A percentile compares a stretch with the other conserved stretches of the same genome.
phyloP scores from a whole-genome alignment of 2,329 filamentous ascomycete genomes.

The Penicillium occitanis region DNA sequence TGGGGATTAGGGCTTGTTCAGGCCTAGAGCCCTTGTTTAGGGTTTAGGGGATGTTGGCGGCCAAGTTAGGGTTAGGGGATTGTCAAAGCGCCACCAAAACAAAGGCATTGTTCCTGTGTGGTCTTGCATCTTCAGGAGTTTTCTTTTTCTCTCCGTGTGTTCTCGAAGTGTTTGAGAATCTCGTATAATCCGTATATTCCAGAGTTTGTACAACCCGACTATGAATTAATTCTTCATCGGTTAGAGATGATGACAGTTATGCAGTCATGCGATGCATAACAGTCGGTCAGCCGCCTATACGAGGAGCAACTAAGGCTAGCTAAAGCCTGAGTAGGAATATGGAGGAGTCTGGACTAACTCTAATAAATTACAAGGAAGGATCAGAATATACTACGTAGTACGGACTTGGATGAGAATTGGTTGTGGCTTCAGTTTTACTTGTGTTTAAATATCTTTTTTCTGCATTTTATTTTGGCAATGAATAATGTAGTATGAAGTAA shows the following conservation, averaged over 20 bases:
- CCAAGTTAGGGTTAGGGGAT: background rate
- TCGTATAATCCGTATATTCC: background rate
- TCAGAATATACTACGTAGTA: background rate
- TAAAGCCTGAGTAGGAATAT: background rate
- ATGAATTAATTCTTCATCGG: background rate
- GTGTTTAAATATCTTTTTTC: background rate
- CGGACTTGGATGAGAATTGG: background rate
- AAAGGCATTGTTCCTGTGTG: background rate
- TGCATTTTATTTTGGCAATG: background rate
- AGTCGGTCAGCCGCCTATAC: background rate
- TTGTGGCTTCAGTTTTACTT: background rate
- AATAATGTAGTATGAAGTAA: too few species aligned
- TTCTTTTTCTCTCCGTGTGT: background rate
- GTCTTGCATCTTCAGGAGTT: too few species aligned
- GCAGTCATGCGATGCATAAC: background rate
- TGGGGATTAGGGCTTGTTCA: background rate
- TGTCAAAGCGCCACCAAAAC: constrained; percentile 1
- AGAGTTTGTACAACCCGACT: background rate
- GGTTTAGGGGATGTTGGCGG: background rate
- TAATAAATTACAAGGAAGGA: background rate
- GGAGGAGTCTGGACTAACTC: background rate
- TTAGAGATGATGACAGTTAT: background rate
- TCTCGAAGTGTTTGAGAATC: background rate
- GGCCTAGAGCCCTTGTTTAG: background rate
- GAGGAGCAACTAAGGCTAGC: background rate